Evolutionary conservation across 306 rosid genomes (phyloP), one percentile per base, ranked within the genome.

Genomic region (Ochetophila trinervis): DNA sequence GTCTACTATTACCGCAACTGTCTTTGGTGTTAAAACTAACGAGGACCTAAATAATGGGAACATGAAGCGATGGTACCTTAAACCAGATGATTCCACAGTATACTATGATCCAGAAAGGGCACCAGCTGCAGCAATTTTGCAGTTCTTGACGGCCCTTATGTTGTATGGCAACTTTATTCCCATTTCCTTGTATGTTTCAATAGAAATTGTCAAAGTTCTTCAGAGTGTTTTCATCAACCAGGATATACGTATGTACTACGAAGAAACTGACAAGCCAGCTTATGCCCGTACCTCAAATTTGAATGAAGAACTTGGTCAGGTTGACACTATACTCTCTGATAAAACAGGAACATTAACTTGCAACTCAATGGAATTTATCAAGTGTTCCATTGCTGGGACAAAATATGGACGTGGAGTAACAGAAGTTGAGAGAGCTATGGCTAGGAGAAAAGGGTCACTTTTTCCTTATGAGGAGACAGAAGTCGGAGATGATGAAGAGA

Each of bases 281-380:
- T 84, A 40, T 20, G 97, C 99, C 36, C 96, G 97, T 21, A 94
- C 99, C 34, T 90, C 99, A 0, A 94, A 94, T 80, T 82, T 90
- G 91, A 94, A 94, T 60, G 99, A 94, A 82, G 99, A 94, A 78
- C 97, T 94, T 54, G 99, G 99, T 42, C 99, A 94, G 80, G 99
- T 94, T 73, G 97, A 88, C 37, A 94, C 97, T 72, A 85, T 94
- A 68, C 96, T 94, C 57, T 90, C 99, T 6, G 99, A 94, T 65
- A 94, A 94, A 74, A 94, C 99, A 0, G 99, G 99, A 73, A 93
- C 99, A 40, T 77, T 94, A 74, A 94, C 99, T 60, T 94, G 97
- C 81, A 94, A 94, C 73, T 90, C 99, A 6, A 94, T 94, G 99
- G 99, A 94, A 61, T 94, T 90, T 52, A 90, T 94, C 83, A 94